Base-by-base conservation (phyloP, 1,284 basidiomycete genomes). In the Cutaneotrichosporon sp. region DNA sequence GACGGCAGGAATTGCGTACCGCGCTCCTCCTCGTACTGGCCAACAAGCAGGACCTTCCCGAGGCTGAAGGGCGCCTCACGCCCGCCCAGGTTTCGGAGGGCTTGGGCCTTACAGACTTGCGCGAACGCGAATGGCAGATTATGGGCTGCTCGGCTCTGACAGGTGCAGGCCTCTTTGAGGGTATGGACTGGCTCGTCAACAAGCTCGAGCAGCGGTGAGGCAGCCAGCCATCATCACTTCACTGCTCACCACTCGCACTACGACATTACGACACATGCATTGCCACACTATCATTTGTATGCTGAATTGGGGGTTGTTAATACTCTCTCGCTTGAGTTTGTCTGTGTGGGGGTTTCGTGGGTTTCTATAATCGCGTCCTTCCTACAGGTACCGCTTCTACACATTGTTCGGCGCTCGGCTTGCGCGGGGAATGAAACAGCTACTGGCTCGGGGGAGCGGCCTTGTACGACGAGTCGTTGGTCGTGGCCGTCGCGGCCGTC, bases 41-140 rank as follows among this genome's bases (percentile, higher is more conserved):
- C 4, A 79, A 79, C 65, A 79, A 79, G 62, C 78, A 80, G 58
- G 78, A 80, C 55, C 70, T 80, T n/a, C 70, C 72, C 8, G 63
- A 60, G 13, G 56, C 62, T 0, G 64, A 68, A 36, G 69, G 69
- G 30, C 62, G 69, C 15, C 58, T 79, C 56, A 76, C 73, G 8
- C 74, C 78, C 1, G 76, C 77, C 1, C 77, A 78, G 57, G 76
- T 80, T 15, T 78, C 76, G 0, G 75, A 78, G 51, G 76, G 73
- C 8, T 62, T 80, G 13, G 72, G 72, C 3, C 62, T 80, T 43
- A 78, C 78, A 4, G 73, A 75, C 52, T 68, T 80, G 44, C 66
- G 75, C 47, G 76, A 78, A 47, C 61, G 75, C 35, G 77, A 78
- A 50, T 79, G 78, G 78, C 78, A 79, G 66, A 80, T 80, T 52